Conservation (phyloP, 176 grass and related monocot species). For the Calamus simplicifolius region DNA sequence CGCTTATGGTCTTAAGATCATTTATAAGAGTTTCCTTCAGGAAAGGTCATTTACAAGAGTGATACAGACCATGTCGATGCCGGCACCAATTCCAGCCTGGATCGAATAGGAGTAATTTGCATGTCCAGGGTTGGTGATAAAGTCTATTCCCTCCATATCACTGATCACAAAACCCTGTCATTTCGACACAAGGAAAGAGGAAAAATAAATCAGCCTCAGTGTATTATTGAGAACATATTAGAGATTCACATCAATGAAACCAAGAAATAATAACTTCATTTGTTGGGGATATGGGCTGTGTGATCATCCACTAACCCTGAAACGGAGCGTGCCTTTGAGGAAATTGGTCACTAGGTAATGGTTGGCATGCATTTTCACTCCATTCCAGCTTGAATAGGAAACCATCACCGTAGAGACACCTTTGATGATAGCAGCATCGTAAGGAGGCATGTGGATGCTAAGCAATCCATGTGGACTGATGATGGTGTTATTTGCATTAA, state of each 20-base stretch:
- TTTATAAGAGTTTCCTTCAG: too few species aligned
- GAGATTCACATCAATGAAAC: too few species aligned
- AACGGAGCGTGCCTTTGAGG: background rate
- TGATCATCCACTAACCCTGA: background rate
- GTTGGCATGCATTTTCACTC: conserved; percentile 9
- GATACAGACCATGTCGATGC: conserved; percentile 9
- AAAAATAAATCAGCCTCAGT: too few species aligned
- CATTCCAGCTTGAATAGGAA: conserved; percentile 14
- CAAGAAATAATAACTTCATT: too few species aligned
- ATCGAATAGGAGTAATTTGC: conserved; percentile 12
- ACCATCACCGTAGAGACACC: conserved; percentile 5
- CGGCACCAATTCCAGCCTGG: background rate
- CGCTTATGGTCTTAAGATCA: too few species aligned
- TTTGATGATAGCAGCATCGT: background rate
- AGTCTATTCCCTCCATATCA: conserved; percentile 2
- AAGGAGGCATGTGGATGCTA: conserved; percentile 8
- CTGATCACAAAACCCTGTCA: conserved; percentile 11
- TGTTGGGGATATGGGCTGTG: too few species aligned
- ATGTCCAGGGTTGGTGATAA: background rate
- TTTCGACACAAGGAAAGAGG: too few species aligned
- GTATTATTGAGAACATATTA: too few species aligned
- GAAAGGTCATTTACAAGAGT: too few species aligned
- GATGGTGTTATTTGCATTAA: conserved; percentile 4
- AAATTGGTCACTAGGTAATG: conserved; percentile 4
- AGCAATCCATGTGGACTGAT: background rate